Evolutionary conservation across 2,329 filamentous ascomycete genomes (phyloP).

Genomic region (Aureobasidium namibiae): DNA sequence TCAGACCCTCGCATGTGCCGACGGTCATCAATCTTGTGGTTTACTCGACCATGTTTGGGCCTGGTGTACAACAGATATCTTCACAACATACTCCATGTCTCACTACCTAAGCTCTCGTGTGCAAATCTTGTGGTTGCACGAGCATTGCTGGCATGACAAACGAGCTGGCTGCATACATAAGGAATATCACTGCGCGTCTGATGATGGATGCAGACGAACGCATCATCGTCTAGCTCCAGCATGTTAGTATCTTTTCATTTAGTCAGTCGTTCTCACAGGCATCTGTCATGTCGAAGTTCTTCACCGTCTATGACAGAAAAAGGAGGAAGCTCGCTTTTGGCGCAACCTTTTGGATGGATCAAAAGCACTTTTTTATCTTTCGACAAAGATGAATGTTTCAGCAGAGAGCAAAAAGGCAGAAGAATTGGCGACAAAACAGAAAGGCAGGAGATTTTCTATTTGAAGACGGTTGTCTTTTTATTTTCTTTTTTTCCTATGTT

Average conservation of each 20-base stretch:
- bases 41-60: conserved; percentile 1
- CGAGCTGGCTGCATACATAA: background rate
- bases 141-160: background rate
- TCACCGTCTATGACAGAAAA: conserved; percentile 4
- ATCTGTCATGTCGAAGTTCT: conserved; percentile 8
- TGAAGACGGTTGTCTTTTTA: background rate
- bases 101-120: conserved; percentile 1
- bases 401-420: background rate
- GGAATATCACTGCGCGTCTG: conserved; percentile 5
- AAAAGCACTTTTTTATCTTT: background rate
- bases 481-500: conserved; percentile 5
- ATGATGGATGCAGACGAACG: background rate
- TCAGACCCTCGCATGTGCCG: background rate
- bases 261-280: background rate
- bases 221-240: conserved; percentile 4
- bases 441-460: background rate
- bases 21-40: background rate
- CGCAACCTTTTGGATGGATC: conserved; percentile 10
- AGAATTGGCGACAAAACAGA: background rate
- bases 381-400: background rate
- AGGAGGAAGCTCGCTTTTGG: conserved; percentile 6
- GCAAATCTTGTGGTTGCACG: background rate
- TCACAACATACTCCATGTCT: conserved; percentile 8
- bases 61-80: conserved; percentile 3
- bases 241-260: conserved; percentile 10